These are phyloP conservation scores for Penstemon eatonii DNA, from an alignment of 257 asterid species.

Conservation along the genomic window DNA sequence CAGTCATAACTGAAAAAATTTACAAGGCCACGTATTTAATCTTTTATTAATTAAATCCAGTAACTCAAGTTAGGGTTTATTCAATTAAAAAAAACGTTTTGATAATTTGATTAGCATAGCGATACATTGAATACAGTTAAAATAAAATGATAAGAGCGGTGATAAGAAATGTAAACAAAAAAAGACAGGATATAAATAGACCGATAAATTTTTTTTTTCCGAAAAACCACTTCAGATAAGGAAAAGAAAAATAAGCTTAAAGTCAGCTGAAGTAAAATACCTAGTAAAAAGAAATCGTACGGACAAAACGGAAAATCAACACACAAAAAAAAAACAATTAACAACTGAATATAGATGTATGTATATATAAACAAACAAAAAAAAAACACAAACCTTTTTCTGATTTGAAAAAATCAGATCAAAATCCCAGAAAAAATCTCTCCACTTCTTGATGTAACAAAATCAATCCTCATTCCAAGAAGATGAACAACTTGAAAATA, in stretches of 20 bases:
- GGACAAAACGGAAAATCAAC: conserved; percentile 1
- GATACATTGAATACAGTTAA: conserved; percentile 21
- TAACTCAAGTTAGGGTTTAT: conserved; percentile 59
- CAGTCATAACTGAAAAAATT: conserved; percentile 9
- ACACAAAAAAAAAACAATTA: conserved; percentile 8
- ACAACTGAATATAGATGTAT: too few species aligned
- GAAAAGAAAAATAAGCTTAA: conserved; percentile 23
- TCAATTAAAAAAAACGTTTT: background rate
- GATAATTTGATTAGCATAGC: conserved; percentile 22
- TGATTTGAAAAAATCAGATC: conserved; percentile 36
- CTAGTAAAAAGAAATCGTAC: conserved; percentile 13
- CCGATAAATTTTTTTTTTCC: conserved; percentile 12
- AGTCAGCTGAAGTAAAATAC: conserved; percentile 24
- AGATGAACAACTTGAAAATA: conserved; percentile 5
- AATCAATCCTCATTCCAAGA: conserved; percentile 16
- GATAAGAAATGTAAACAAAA: conserved; percentile 20
- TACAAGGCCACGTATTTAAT: background rate
- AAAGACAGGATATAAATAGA: conserved; percentile 32
- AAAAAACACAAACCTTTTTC: conserved; percentile 25
- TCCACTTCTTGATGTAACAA: conserved; percentile 8
- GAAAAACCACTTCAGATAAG: conserved; percentile 34
- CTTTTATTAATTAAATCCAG: conserved; percentile 13
- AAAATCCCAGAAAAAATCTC: conserved; percentile 18
- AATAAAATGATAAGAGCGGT: conserved; percentile 31
- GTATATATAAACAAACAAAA: background rate